Evolutionary conservation across 495 filamentous ascomycete genomes (phyloP).

Genomic region (Lichenothelia convexa): DNA sequence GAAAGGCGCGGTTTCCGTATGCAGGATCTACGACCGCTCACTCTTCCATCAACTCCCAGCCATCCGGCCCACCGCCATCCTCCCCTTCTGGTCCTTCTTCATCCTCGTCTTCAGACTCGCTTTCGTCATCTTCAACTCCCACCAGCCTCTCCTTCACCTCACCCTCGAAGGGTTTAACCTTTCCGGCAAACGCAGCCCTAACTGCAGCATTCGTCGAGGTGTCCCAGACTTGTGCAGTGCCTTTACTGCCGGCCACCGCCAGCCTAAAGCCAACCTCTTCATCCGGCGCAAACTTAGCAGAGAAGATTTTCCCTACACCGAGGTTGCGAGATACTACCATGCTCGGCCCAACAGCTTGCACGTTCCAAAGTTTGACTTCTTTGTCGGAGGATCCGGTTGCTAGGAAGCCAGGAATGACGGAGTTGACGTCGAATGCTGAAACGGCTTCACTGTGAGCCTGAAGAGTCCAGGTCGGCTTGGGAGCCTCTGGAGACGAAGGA

Average conservation of each 20-base stretch:
- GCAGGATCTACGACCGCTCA: no score
- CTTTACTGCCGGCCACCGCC: conserved; percentile 88
- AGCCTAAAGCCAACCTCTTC: conserved; percentile 75
- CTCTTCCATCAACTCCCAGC: conserved; percentile 88
- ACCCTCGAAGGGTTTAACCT: conserved; percentile 39
- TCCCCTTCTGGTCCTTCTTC: conserved; percentile 26
- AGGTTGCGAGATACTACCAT: conserved; percentile 85
- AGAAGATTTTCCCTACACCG: conserved; percentile 88
- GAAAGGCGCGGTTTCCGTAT: no score
- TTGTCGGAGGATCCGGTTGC: conserved; percentile 85
- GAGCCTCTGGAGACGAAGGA: conserved; percentile 47
- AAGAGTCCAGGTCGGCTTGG: conserved; percentile 78
- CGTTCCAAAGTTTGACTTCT: conserved; percentile 92
- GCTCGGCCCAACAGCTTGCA: conserved; percentile 54
- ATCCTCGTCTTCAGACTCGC: conserved; percentile 41
- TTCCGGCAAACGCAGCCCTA: conserved; percentile 64
- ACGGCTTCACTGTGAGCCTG: conserved; percentile 89
- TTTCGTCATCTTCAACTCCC: conserved; percentile 43
- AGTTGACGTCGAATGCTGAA: conserved; percentile 90
- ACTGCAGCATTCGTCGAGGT: conserved; percentile 86
- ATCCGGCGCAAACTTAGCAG: conserved; percentile 75
- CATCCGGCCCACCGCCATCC: conserved; percentile 29
- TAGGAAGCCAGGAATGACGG: conserved; percentile 73
- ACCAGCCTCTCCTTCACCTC: conserved; percentile 61
- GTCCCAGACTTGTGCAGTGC: conserved; percentile 87